phyloP scores from a whole-genome alignment of 495 filamentous ascomycete species.

The Neurospora sp. region DNA sequence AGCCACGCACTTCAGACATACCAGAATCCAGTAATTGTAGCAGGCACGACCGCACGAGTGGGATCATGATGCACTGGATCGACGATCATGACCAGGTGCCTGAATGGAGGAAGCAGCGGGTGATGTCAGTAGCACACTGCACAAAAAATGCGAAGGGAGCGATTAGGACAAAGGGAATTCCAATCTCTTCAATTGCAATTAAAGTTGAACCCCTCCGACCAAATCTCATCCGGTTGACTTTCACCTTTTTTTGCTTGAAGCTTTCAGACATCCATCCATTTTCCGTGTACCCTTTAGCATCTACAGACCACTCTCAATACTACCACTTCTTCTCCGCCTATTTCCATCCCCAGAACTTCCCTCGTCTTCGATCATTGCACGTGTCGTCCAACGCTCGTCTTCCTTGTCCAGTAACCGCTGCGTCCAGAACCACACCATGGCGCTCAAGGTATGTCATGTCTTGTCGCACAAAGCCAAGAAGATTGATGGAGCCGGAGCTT shows the following conservation, averaged over 20 bases:
- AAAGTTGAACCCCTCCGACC: too few relatives aligned
- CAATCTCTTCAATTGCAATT: background rate
- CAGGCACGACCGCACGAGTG: background rate
- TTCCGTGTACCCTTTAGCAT: background rate
- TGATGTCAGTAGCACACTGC: background rate
- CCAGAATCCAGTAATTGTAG: background rate
- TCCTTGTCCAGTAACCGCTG: background rate
- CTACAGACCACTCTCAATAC: background rate
- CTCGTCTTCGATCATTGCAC: background rate
- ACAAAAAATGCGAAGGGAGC: background rate
- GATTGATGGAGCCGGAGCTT: background rate
- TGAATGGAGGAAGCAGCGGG: background rate
- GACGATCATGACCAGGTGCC: background rate
- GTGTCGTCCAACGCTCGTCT: background rate
- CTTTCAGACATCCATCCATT: background rate
- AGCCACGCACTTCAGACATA: background rate
- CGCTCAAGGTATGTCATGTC: constrained; percentile 34
- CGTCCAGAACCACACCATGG: constrained; percentile 21
- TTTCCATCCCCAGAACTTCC: background rate
- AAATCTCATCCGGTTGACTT: background rate
- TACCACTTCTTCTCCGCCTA: background rate
- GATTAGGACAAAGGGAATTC: background rate
- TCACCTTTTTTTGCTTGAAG: background rate
- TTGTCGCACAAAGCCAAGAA: background rate
- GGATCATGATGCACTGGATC: background rate